phyloP scores from a whole-genome alignment of 2,329 filamentous ascomycete genomes.

The Cladosporium colombiae region DNA sequence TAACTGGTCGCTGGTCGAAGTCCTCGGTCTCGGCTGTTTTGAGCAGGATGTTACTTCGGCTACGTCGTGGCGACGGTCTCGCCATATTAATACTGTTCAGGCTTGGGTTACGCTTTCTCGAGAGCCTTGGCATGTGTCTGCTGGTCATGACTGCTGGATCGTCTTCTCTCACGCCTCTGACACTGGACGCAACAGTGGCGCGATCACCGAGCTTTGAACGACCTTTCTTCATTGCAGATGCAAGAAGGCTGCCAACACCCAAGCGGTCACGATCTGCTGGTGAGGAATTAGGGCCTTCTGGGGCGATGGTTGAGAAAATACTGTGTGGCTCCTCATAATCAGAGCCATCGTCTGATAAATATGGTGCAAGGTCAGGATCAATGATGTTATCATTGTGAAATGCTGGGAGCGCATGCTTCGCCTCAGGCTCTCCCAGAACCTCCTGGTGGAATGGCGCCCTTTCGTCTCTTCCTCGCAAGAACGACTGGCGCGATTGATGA shows the following conservation, averaged over 20 bases:
- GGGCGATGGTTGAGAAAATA: conserved; percentile 73
- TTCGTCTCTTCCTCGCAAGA: conserved; percentile 76
- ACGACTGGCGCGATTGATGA: conserved; percentile 84
- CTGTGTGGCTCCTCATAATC: conserved; percentile 86
- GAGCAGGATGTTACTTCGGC: conserved; percentile 55
- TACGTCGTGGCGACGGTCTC: conserved; percentile 69
- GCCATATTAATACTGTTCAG: conserved; percentile 74
- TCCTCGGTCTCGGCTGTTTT: conserved; percentile 39
- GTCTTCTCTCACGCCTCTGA: conserved; percentile 62
- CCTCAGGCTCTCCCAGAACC: conserved; percentile 64
- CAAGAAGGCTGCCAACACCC: conserved; percentile 71
- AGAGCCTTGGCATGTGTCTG: conserved; percentile 62
- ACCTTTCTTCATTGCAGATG: conserved; percentile 69
- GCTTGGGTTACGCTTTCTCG: conserved; percentile 78
- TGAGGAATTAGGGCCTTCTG: conserved; percentile 48
- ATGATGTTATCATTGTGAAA: conserved; percentile 99
- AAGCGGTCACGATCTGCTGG: conserved; percentile 72
- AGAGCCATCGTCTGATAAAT: conserved; percentile 91
- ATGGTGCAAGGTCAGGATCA: conserved; percentile 90
- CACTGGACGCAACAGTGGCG: conserved; percentile 69
- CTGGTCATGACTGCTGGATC: conserved; percentile 66
- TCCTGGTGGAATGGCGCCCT: conserved; percentile 84
- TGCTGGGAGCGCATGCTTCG: conserved; percentile 72
- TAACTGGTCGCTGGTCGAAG: conserved; percentile 20
- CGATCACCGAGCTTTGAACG: conserved; percentile 72